Evolutionary conservation across 176 grass and related monocot genomes (phyloP).

Genomic region (Typha latifolia): DNA sequence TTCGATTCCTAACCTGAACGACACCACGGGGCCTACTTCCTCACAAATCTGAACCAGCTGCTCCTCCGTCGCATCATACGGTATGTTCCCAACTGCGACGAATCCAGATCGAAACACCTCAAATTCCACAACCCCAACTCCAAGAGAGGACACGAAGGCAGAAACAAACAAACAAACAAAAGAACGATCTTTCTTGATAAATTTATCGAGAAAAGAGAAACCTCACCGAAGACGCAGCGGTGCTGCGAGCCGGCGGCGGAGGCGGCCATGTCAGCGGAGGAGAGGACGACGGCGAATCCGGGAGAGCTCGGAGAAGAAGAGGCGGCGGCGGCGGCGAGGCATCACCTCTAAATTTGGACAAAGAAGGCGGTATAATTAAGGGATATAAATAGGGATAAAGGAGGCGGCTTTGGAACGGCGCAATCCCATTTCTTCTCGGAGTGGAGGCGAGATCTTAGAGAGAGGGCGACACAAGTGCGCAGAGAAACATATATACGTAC

Average conservation of each 20-base stretch:
- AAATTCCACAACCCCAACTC: conserved; percentile 1
- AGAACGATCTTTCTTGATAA: background rate
- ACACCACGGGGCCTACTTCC: conserved; percentile 81
- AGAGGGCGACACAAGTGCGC: no score
- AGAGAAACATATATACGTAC: no score
- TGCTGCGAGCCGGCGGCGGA: conserved; percentile 39
- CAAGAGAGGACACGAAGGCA: background rate
- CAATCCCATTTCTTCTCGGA: no score
- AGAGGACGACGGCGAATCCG: background rate
- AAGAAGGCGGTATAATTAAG: background rate
- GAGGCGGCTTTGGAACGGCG: background rate
- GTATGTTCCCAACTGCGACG: conserved; percentile 89
- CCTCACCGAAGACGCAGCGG: conserved; percentile 86
- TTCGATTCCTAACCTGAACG: conserved; percentile 59
- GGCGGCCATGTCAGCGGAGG: conserved; percentile 19
- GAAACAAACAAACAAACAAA: background rate
- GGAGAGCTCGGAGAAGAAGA: background rate
- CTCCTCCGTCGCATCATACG: conserved; percentile 87
- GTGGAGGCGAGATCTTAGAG: no score
- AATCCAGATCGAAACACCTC: conserved; percentile 9
- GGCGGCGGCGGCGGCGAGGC: background rate
- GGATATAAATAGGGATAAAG: background rate
- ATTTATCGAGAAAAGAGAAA: background rate
- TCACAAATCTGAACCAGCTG: conserved; percentile 92
- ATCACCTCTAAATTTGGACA: background rate